Conservation (phyloP, 2,329 filamentous ascomycete genomes). For the Fonsecaea pedrosoi region DNA sequence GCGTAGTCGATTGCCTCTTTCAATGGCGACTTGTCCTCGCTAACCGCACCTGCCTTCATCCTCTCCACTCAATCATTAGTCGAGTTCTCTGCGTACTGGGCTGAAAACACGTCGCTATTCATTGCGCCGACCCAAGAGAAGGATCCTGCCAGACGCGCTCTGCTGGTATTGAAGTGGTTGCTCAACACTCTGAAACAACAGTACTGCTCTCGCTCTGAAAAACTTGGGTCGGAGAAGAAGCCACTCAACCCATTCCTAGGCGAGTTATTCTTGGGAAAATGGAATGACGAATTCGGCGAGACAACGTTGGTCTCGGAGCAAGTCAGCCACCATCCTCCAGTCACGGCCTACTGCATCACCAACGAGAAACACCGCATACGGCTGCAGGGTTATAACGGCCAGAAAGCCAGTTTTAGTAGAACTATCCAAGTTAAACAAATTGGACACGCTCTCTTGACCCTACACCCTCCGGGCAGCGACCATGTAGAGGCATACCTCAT, state of each 20-base stretch:
- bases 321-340: slow-evolving; percentile 91
- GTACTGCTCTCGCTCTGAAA: slow-evolving; percentile 76
- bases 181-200: slow-evolving; percentile 85
- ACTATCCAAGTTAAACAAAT: slow-evolving; percentile 96
- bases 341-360: slow-evolving; percentile 90
- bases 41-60: slow-evolving; percentile 83
- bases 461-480: slow-evolving; percentile 63
- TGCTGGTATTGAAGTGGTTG: slow-evolving; percentile 90
- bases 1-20: slow-evolving; percentile 75
- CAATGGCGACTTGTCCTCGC: slow-evolving; percentile 79
- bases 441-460: slow-evolving; percentile 81
- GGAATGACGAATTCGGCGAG: slow-evolving; percentile 77
- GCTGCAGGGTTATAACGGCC: slow-evolving; percentile 86
- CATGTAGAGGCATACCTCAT: slow-evolving; percentile 79
- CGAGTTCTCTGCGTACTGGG: slow-evolving; percentile 72
- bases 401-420: slow-evolving; percentile 91
- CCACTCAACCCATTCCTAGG: slow-evolving; percentile 95
- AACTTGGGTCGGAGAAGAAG: slow-evolving; percentile 92
- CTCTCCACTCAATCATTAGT: slow-evolving; percentile 77
- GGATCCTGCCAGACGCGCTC: slow-evolving; percentile 75
- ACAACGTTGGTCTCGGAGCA: slow-evolving; percentile 92
- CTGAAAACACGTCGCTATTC: slow-evolving; percentile 73
- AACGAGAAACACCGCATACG: slow-evolving; percentile 81
- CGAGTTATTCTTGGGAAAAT: slow-evolving; percentile 90
- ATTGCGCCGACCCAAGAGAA: slow-evolving; percentile 76